Evolutionary conservation across 2,329 filamentous ascomycete species (phyloP).

Genomic region (Didymella keratinophila): DNA sequence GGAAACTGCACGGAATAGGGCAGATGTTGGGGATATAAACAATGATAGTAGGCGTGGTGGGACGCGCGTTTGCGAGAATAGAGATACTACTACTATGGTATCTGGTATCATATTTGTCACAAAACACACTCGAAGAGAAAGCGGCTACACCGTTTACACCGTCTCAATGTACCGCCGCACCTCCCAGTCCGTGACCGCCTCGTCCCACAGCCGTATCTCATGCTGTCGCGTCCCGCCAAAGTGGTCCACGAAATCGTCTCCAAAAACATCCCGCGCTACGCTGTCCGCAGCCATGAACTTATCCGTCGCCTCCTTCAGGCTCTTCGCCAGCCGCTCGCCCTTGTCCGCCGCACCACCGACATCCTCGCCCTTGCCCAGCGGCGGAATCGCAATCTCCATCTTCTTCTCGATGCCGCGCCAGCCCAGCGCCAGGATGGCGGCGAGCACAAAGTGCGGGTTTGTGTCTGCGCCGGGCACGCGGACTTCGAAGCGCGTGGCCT

Average conservation of each 20-base stretch:
- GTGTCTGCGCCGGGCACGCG: slow-evolving; percentile 93
- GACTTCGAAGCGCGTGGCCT: slow-evolving; percentile 90
- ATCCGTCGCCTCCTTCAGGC: slow-evolving; percentile 81
- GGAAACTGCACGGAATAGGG: slow-evolving; percentile 52
- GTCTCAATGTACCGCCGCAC: slow-evolving; percentile 56
- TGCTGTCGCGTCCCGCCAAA: slow-evolving; percentile 92
- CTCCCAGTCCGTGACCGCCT: slow-evolving; percentile 96
- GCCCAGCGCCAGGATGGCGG: slow-evolving; percentile 85
- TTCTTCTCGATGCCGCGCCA: slow-evolving; percentile 95
- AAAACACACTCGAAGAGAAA: too few relatives aligned
- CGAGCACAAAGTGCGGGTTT: slow-evolving; percentile 86
- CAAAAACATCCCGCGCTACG: slow-evolving; percentile 91
- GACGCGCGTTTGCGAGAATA: neutral
- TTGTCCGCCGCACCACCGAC: slow-evolving; percentile 75
- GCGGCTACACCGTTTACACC: slow-evolving; percentile 25
- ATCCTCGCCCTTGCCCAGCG: slow-evolving; percentile 83
- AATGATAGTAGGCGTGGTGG: too few relatives aligned
- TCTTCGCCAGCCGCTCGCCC: slow-evolving; percentile 83
- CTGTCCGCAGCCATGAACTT: slow-evolving; percentile 80
- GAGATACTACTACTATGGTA: neutral
- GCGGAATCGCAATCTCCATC: slow-evolving; percentile 80
- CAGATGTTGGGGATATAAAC: neutral
- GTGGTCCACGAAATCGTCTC: slow-evolving; percentile 94
- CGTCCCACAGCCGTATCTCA: slow-evolving; percentile 89
- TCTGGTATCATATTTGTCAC: neutral